Conservation (phyloP, 306 rosid genomes). For the Cucurbita ficifolia region DNA sequence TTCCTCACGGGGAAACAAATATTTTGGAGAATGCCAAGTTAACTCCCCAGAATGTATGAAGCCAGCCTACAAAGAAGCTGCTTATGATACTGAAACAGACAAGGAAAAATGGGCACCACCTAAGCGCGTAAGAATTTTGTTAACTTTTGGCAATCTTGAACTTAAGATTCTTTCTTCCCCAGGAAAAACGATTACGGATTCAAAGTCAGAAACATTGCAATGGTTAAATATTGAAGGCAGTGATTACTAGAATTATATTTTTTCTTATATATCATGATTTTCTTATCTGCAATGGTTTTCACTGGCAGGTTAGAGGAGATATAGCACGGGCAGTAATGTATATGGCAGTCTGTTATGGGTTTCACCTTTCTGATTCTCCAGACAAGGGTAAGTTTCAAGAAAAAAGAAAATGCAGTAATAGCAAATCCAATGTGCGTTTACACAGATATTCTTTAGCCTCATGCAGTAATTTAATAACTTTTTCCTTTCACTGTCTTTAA, state of each 20-base stretch:
- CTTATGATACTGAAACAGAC: constrained; percentile 62
- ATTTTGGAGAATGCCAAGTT: constrained; percentile 46
- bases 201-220: not conserved
- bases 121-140: not conserved
- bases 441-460: not conserved
- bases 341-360: constrained; percentile 61
- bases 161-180: not conserved
- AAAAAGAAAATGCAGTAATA: not conserved
- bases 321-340: constrained; percentile 67
- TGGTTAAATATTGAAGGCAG: not conserved
- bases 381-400: constrained; percentile 23
- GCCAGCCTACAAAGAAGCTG: constrained; percentile 69
- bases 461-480: not conserved
- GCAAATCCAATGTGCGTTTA: not conserved
- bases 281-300: constrained; percentile 1
- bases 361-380: constrained; percentile 54
- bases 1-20: constrained; percentile 67
- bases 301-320: constrained; percentile 59
- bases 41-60: constrained; percentile 34
- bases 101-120: constrained; percentile 35
- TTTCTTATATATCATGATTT: not conserved
- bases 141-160: not conserved
- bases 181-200: not conserved
- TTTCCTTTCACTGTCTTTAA: not conserved
- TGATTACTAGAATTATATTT: not conserved